Base-by-base conservation (phyloP, 1,139 yeast species). In the Zygoascus hellenicus region DNA sequence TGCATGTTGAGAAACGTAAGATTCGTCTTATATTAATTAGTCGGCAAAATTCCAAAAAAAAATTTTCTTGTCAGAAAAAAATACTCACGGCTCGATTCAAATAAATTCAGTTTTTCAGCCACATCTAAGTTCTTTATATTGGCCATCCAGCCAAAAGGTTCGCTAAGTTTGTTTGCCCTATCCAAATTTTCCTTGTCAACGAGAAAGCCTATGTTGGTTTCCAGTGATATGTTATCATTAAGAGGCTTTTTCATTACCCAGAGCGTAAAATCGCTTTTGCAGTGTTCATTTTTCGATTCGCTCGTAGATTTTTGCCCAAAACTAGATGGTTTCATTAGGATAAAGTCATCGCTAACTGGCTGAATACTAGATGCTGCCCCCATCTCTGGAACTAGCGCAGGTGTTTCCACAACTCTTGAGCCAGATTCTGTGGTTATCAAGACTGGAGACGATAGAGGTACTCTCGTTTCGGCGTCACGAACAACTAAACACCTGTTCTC, bases 401-500 rank as follows among this genome's bases (percentile, higher is more conserved):
- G 29, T 15, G 19, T 36, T 19, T 36, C 28, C 13, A 36, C 26
- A 3, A 36, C 28, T 36, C 38, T 5, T 6, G 29, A 26, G 19
- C 17, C 35, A 28, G 22, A 16, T n/a, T 29, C 16, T 6, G 75
- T 59, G 0, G 62, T 63, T 7, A 84, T 63, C 7, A 66, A 65
- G 4, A 83, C 75, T 0, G 78, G 77, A 11, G 81, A 71, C 45
- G 76, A 49, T 13, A 57, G 53, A 2, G 63, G 62, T 15, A 46
- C 51, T 3, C 51, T 76, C 0, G 83, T 75, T 30, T 73, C 77
- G 13, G 82, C 81, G 60, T 90, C 90, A 49, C 92, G 72, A 0
- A 85, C 75, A 9, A 86, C 75, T 13, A 92, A 67, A 62, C 97
- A 89, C 49, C 97, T 69, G 1, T 86, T 83, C 55, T 83, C 92